These are phyloP conservation scores for Bertia moriformis DNA, from an alignment of 2,329 filamentous ascomycete species.

Conservation along the genomic window DNA sequence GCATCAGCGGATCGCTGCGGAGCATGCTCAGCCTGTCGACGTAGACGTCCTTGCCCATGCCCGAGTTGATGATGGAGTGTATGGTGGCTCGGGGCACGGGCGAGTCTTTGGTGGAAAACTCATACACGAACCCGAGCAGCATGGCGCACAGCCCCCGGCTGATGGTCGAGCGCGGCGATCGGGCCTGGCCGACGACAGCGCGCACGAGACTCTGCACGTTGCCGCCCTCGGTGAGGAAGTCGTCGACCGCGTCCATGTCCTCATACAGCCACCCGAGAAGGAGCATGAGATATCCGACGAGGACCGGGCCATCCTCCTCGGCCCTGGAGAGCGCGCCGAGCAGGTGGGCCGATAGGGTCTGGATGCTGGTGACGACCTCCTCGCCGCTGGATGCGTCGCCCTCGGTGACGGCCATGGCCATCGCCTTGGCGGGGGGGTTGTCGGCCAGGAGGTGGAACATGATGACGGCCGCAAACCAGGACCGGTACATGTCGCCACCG, in stretches of 20 bases:
- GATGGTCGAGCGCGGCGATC: slow-evolving; percentile 44
- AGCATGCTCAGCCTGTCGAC: slow-evolving; percentile 67
- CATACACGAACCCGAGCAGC: slow-evolving; percentile 77
- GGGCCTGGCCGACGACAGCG: slow-evolving; percentile 43
- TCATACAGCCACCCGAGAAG: slow-evolving; percentile 84
- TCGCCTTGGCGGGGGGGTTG: slow-evolving; percentile 61
- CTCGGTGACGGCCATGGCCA: slow-evolving; percentile 71
- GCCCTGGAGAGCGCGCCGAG: slow-evolving; percentile 61
- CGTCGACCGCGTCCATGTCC: slow-evolving; percentile 81
- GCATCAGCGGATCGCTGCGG: slow-evolving; percentile 62
- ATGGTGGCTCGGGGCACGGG: slow-evolving; percentile 71
- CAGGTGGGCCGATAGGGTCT: slow-evolving; percentile 76
- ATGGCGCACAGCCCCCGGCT: slow-evolving; percentile 73
- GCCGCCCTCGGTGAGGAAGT: slow-evolving; percentile 82
- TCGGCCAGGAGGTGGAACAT: slow-evolving; percentile 76
- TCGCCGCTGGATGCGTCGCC: slow-evolving; percentile 80
- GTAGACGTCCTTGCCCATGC: slow-evolving; percentile 75
- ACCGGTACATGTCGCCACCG: slow-evolving; percentile 70
- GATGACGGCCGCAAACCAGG: slow-evolving; percentile 80
- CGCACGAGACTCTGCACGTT: slow-evolving; percentile 76
- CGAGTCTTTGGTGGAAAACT: slow-evolving; percentile 95
- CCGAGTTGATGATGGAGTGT: slow-evolving; percentile 61
- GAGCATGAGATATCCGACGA: slow-evolving; percentile 78
- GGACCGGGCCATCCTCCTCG: slow-evolving; percentile 59
- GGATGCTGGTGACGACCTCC: slow-evolving; percentile 87